Base-by-base conservation (phyloP, 202 grass and related monocot species). In the Setaria italica region DNA sequence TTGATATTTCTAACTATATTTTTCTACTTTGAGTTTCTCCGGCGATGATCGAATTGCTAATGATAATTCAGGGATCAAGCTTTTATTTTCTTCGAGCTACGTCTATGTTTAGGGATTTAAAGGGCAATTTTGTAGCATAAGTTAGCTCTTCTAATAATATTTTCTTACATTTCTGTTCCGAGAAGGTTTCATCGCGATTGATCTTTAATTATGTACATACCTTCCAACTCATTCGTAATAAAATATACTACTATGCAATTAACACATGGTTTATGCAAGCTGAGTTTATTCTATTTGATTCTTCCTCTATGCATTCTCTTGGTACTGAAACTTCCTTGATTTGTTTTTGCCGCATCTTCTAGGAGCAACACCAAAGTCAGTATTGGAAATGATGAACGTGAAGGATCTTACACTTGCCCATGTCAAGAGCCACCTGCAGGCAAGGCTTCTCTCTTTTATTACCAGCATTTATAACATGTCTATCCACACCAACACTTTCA, bases 361-460 rank as follows among this genome's bases (percentile, higher is more conserved):
- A 97, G 95, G 95, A 80, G 95, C 92, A 86, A 97, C 95, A 69
- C 95, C 95, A 81, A 97, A 97, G 86, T 97, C 95, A 77, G 92
- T 97, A 29, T 79, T 97, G 90, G 95, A 97, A 85, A 86, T 97
- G 90, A 97, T 97, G 95, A 97, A 95, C 79, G 90, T 97, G 67
- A 97, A 97, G 82, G 92, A 97, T 92, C 95, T 97, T 79, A 97
- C 94, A 82, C 87, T 97, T 16, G 90, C 95, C 83, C 95, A 97
- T 92, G 92, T 97, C 35, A 97, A 97, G 86, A 97, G 95, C 67
- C 95, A 97, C 82, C 89, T 97, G 77, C 95, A 97, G 92, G 95
- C 87, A 91, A 66, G 47, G 2, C 43, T 68, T 48, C 14, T 72
- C 9, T 76, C 25, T 70, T 85, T 85, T 41, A 69, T 85, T 41